Evolutionary conservation across 1,284 basidiomycete species (phyloP).

Genomic region (Leccinum fallax): DNA sequence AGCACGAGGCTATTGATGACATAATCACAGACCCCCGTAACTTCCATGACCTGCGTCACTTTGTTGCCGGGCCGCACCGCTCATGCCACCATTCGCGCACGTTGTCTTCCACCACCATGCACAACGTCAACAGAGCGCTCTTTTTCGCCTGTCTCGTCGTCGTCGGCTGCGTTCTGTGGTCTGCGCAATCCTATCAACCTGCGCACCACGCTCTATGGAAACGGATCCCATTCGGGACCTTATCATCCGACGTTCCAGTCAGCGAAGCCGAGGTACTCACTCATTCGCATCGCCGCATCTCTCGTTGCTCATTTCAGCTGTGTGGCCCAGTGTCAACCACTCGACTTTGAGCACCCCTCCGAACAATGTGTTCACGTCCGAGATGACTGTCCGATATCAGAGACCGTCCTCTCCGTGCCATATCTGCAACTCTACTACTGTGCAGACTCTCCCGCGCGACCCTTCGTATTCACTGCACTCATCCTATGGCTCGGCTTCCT

Average conservation of each 20-base stretch:
- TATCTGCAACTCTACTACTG: conserved; percentile 76
- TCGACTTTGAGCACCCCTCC: conserved; percentile 47
- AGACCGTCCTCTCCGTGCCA: conserved; percentile 68
- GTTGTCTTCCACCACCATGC: conserved; percentile 34
- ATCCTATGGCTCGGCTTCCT: conserved; percentile 81
- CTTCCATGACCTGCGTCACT: background rate
- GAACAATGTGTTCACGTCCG: conserved; percentile 68
- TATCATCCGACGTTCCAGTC: conserved; percentile 1
- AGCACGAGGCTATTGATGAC: conserved; percentile 4
- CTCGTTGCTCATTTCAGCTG: background rate
- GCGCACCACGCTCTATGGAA: conserved; percentile 15
- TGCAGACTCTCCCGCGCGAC: conserved; percentile 51
- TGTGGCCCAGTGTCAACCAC: conserved; percentile 57
- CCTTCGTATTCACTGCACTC: conserved; percentile 62
- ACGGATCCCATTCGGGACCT: conserved; percentile 2
- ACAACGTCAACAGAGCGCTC: conserved; percentile 46
- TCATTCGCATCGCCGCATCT: background rate
- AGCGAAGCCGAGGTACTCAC: conserved; percentile 14
- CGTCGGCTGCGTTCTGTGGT: conserved; percentile 61
- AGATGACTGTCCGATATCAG: conserved; percentile 52
- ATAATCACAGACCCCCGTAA: conserved; percentile 3
- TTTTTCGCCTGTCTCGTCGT: conserved; percentile 54
- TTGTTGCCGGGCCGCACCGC: background rate
- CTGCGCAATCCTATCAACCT: conserved; percentile 36
- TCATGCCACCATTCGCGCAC: background rate